These are phyloP conservation scores for Chamaecyparis obtusa DNA, from an alignment of 75 land plant genomes.

Conservation along the genomic window DNA sequence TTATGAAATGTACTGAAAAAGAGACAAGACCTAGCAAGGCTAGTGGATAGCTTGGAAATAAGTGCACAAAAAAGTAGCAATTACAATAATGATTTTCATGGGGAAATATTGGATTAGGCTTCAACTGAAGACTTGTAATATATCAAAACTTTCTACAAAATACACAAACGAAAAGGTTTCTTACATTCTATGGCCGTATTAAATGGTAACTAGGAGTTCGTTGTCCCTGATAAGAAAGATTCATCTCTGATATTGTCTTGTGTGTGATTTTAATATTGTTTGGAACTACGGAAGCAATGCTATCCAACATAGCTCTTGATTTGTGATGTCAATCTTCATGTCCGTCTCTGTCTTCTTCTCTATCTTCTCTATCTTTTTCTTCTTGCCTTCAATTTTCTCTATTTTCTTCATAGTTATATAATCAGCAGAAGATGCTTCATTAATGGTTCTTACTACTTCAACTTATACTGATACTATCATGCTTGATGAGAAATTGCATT, in stretches of 20 bases:
- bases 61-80: background rate
- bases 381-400: too few species aligned
- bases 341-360: slow-evolving; percentile 33
- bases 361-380: too few species aligned
- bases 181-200: slow-evolving; percentile 78
- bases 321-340: slow-evolving; percentile 50
- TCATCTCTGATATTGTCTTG: slow-evolving; percentile 89
- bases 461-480: too few species aligned
- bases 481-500: too few species aligned
- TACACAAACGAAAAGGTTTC: too few species aligned
- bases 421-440: too few species aligned
- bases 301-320: slow-evolving; percentile 36
- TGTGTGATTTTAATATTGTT: slow-evolving; percentile 60
- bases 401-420: too few species aligned
- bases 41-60: background rate
- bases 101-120: too few species aligned
- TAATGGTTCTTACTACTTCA: too few species aligned
- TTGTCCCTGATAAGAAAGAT: slow-evolving; percentile 74
- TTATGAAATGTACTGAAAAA: background rate
- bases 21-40: too few species aligned
- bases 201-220: slow-evolving; percentile 95
- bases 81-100: background rate
- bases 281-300: slow-evolving; percentile 34
- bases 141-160: too few species aligned
- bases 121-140: background rate